These are phyloP conservation scores for Linderniella brevidens DNA, from an alignment of 257 asterid genomes.

Conservation along the genomic window DNA sequence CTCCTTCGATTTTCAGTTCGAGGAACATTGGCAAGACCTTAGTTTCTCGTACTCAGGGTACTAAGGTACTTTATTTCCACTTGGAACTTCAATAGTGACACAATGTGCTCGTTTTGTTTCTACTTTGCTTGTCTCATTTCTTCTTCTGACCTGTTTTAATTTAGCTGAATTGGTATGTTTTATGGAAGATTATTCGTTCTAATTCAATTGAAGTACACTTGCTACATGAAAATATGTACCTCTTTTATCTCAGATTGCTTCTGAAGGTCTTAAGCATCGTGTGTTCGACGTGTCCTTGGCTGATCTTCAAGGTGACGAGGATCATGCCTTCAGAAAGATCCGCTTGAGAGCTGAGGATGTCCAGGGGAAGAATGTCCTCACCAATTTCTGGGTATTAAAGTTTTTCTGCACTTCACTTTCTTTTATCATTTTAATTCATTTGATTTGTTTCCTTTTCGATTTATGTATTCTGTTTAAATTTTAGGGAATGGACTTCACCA, in stretches of 20 bases:
- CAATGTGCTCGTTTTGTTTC: neutral
- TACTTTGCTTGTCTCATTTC: neutral
- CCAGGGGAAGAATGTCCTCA: slow-evolving; percentile 28
- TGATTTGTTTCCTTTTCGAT: neutral
- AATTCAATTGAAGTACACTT: too few species aligned
- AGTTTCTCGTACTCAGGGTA: slow-evolving; percentile 51
- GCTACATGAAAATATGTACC: too few species aligned
- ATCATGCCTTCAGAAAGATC: slow-evolving; percentile 51
- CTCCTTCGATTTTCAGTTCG: slow-evolving; percentile 30
- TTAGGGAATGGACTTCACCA: slow-evolving; percentile 29
- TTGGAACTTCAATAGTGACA: too few species aligned
- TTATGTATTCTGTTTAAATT: neutral
- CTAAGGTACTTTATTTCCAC: slow-evolving; percentile 18
- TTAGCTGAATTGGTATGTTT: too few species aligned
- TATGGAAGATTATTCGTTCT: too few species aligned
- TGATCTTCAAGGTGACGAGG: slow-evolving; percentile 55
- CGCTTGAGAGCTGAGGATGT: slow-evolving; percentile 53
- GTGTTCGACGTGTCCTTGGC: slow-evolving; percentile 52
- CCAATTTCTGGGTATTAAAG: slow-evolving; percentile 15
- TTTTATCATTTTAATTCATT: neutral
- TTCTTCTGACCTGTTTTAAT: neutral
- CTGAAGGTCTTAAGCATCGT: slow-evolving; percentile 60
- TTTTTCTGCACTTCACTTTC: too few species aligned
- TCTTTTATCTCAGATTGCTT: slow-evolving; percentile 12
- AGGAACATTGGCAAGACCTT: slow-evolving; percentile 39